phyloP scores from a whole-genome alignment of 768 basidiomycete species.

The Gymnopilus dilepis region DNA sequence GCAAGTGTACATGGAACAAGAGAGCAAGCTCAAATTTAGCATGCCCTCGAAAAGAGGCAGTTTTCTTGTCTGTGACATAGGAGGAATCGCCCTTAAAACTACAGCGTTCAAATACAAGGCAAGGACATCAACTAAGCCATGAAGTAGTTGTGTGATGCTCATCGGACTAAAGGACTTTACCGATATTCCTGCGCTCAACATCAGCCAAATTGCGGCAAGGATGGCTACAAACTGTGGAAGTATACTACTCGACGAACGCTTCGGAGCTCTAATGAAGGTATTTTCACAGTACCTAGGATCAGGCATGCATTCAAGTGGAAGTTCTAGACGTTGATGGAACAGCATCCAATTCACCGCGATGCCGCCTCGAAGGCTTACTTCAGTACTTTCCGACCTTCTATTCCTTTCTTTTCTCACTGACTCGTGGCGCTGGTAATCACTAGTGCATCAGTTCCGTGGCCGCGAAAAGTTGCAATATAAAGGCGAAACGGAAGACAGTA shows the following conservation, averaged over 20 bases:
- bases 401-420: background rate
- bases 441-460: background rate
- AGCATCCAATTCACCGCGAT: background rate
- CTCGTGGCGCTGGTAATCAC: no score
- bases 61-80: conserved; percentile 1
- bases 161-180: background rate
- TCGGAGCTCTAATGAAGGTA: background rate
- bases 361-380: background rate
- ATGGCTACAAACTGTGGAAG: background rate
- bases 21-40: background rate
- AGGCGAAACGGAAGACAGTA: background rate
- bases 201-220: background rate
- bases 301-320: no score
- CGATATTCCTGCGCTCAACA: background rate
- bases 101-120: background rate
- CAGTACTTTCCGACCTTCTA: background rate
- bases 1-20: background rate
- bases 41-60: no score
- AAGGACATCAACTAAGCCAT: background rate
- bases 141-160: background rate
- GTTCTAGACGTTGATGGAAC: conserved; percentile 1
- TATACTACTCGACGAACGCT: background rate
- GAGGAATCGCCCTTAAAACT: background rate
- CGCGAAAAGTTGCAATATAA: background rate
- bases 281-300: background rate